Conservation (phyloP, 169 alveolate species). For the Plasmodium gaboni region DNA sequence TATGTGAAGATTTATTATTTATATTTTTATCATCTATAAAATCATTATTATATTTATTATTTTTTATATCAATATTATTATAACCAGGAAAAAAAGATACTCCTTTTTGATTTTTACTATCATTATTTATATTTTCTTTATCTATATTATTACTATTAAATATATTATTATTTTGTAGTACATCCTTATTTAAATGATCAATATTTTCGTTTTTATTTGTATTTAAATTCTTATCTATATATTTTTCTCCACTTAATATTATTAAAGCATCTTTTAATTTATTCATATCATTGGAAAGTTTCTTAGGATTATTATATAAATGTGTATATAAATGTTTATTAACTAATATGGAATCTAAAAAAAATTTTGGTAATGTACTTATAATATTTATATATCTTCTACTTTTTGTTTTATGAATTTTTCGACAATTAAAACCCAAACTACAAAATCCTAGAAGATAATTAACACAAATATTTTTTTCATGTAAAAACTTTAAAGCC, state of each 20-base stretch:
- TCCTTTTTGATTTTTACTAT: background rate
- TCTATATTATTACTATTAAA: background rate
- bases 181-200: background rate
- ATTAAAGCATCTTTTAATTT: constrained; percentile 62
- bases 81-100: background rate
- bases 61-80: background rate
- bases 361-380: constrained; percentile 50
- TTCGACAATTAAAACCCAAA: constrained; percentile 85
- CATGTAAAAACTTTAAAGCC: constrained; percentile 64
- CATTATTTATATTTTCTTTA: constrained; percentile 4
- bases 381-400: constrained; percentile 51
- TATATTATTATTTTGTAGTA: background rate
- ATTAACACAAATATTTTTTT: constrained; percentile 79
- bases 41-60: background rate
- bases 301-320: constrained; percentile 29
- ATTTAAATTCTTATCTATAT: background rate
- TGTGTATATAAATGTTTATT: constrained; percentile 44
- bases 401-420: constrained; percentile 73
- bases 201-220: constrained; percentile 1
- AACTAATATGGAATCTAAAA: constrained; percentile 36
- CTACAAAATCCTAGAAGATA: constrained; percentile 88
- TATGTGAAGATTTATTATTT: background rate
- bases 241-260: constrained; percentile 60
- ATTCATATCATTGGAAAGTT: constrained; percentile 34
- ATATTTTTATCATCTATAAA: constrained; percentile 1